Percentiles rank a stretch among this genome's conserved stretches.
phyloP scores from a whole-genome alignment of 2,329 filamentous ascomycete genomes.

The Xylaria sp. region DNA sequence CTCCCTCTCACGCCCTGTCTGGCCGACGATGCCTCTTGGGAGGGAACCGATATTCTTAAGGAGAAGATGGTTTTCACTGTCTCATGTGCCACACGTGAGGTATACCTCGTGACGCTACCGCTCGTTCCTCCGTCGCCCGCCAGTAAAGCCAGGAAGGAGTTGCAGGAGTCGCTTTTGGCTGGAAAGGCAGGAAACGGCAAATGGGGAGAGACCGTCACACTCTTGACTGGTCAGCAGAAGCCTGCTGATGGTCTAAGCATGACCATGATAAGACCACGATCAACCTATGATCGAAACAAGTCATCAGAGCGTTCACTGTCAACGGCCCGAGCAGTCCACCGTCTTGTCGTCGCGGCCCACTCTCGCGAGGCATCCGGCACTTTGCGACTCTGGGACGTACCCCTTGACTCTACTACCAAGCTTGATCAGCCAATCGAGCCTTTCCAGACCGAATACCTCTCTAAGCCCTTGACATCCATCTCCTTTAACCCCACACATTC shows the following conservation, averaged over 20 bases:
- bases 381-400: slow-evolving; percentile 54
- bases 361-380: slow-evolving; percentile 55
- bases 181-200: slow-evolving; percentile 53
- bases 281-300: slow-evolving; percentile 31
- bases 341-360: slow-evolving; percentile 55
- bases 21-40: slow-evolving; percentile 45
- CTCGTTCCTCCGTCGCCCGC: slow-evolving; percentile 56
- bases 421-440: slow-evolving; percentile 37
- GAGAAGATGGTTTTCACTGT: slow-evolving; percentile 57
- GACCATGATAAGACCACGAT: slow-evolving; percentile 42
- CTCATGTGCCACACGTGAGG: slow-evolving; percentile 52
- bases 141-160: slow-evolving; percentile 52
- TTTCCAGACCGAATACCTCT: slow-evolving; percentile 57
- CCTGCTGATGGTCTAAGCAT: slow-evolving; percentile 53
- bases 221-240: slow-evolving; percentile 49
- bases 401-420: slow-evolving; percentile 41
- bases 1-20: slow-evolving; percentile 47
- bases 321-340: slow-evolving; percentile 29
- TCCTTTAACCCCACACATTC: slow-evolving; percentile 57
- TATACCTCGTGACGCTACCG: slow-evolving; percentile 54
- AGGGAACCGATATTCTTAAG: slow-evolving; percentile 45
- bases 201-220: slow-evolving; percentile 57
- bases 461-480: slow-evolving; percentile 49
- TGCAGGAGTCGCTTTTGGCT: slow-evolving; percentile 46
- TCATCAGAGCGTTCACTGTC: slow-evolving; percentile 36